Base-by-base conservation (phyloP, 768 basidiomycete genomes). In the Epithele typhae region DNA sequence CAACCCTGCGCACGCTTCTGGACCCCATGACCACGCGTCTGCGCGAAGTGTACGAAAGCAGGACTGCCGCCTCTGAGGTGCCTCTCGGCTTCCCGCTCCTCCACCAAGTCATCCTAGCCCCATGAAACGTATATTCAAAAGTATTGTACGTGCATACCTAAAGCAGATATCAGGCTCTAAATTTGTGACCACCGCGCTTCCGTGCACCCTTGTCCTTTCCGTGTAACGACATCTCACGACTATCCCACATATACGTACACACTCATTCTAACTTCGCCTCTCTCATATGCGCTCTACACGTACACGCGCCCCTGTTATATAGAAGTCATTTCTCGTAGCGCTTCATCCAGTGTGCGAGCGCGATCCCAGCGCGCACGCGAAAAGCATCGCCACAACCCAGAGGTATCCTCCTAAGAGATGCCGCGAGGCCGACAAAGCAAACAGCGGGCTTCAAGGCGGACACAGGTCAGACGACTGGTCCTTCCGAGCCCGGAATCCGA, bases 1-100 rank as follows among this genome's bases (percentile, higher is more conserved):
- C 82, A 38, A 82, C 92, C 5, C 68, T 97, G 36, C 73, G 87
- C 45, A 84, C 75, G 36, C 75, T 85, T 18, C 78, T 91, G 41
- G 87, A 94, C 64, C 92, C 89, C 3, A 57, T 67, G 54, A 56
- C 66, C 6, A 54, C 60, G 22, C 68, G 66, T 22, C 43, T 67
- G 45, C 59, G 62, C 33, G 65, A 67, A 24, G 17, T 66, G 7
- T 68, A 67, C 45, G 54, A 57, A 22, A 27, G 58, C 25, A 55
- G 52, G 12, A 43, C 51, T 18, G 27, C 46, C 44, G 51, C 47
- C 18, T 11, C 49, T 10, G 18, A 30, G 27, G 27, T 48, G 17
- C 1, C 44, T 39, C 12, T 21, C 30, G n/a, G 22, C 32, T 45
- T 30, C 23, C 39, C 39, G 23, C 5, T 23, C 19, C 12, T 37